Conservation (phyloP, 2,329 filamentous ascomycete species). For the Colletotrichum sp. region DNA sequence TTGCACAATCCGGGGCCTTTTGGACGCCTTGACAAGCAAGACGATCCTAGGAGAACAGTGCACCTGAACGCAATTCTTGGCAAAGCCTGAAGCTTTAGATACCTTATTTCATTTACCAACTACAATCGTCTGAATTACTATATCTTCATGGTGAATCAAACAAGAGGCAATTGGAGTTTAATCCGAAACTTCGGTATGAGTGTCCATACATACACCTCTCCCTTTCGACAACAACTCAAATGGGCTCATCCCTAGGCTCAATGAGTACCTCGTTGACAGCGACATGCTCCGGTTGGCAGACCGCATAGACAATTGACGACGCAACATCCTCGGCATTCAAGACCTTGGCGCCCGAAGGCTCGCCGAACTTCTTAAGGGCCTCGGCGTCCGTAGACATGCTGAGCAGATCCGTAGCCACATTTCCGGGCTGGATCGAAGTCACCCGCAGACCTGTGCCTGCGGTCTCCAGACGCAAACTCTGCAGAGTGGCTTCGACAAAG, state of each 20-base stretch:
- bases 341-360: constrained; percentile 76
- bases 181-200: background rate
- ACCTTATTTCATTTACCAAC: background rate
- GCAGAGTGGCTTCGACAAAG: constrained; percentile 84
- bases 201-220: background rate
- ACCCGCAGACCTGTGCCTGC: constrained; percentile 75
- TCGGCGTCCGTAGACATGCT: constrained; percentile 78
- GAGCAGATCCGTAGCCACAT: constrained; percentile 75
- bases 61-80: background rate
- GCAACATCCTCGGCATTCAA: constrained; percentile 77
- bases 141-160: background rate
- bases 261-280: constrained; percentile 83
- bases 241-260: constrained; percentile 78
- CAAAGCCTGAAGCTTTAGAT: background rate
- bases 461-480: constrained; percentile 76
- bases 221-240: constrained; percentile 41
- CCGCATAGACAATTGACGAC: constrained; percentile 73
- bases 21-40: background rate
- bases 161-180: background rate
- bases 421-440: constrained; percentile 78
- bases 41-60: background rate
- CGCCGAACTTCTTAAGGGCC: constrained; percentile 79
- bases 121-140: background rate
- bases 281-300: constrained; percentile 77
- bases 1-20: background rate